Base-by-base conservation (phyloP, 1,284 basidiomycete species). In the Trametes pubescens region DNA sequence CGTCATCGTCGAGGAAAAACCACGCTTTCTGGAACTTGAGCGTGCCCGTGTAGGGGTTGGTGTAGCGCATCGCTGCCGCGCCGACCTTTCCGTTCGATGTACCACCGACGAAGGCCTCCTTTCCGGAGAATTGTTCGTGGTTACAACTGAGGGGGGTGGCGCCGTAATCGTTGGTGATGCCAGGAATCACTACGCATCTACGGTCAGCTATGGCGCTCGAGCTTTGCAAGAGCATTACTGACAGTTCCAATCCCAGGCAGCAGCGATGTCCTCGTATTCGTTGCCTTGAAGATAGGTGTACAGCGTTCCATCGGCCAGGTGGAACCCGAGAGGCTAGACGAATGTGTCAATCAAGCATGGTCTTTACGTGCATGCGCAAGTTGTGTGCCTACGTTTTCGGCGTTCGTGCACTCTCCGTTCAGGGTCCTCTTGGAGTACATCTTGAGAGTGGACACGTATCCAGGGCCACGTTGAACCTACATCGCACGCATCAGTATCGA, bases 241-340 rank as follows among this genome's bases (percentile, higher is more conserved):
- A 75, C 90, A 77, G 69, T 89, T 84, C 89, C 89, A 92, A 71
- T 92, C 88, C 89, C 88, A 90, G 1, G 84, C 80, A 1, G 84
- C 88, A 9, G 82, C 78, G 24, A 90, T 88, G 70, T 91, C 87
- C 72, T 86, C 84, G 73, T 91, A 91, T 75, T 91, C 89, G 62
- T 83, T 77, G 2, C 90, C 90, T 32, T 79, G 75, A 38, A 87
- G 67, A 73, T 91, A 89, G 7, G 86, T 89, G 74, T 87, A 89
- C 7, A 86, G 73, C 0, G 82, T 81, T 0, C 89, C 89, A 65
- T 91, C 88, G 0, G 87, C 80, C 5, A 91, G 78, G 69, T 91
- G 89, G 75, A 90, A 90, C 0, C 89, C 90, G 14, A 84, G 77
- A 8, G 83, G 85, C 85, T 86, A 34, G 1, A 21, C 14, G 16